A percentile compares a stretch with the other conserved stretches of the same genome.
Evolutionary conservation across 1,139 yeast genomes (phyloP).

Genomic region (Lizanozyma gosingica): DNA sequence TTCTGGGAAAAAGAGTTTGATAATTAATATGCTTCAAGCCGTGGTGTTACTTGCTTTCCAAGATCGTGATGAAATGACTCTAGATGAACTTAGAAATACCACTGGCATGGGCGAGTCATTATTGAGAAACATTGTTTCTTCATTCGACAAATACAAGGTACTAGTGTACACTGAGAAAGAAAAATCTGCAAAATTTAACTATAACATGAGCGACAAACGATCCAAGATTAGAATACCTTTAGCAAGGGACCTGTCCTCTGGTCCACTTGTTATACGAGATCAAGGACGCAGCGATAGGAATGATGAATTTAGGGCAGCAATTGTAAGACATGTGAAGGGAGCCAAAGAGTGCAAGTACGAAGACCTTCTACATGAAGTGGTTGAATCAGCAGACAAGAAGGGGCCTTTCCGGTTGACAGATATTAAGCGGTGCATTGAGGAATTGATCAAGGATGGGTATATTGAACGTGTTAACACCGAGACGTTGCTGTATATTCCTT

Average conservation of each 20-base stretch:
- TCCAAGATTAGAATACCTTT: conserved; percentile 24
- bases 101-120: conserved; percentile 21
- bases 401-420: conserved; percentile 23
- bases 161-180: conserved; percentile 11
- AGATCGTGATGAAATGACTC: conserved; percentile 10
- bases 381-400: conserved; percentile 14
- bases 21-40: conserved; percentile 32
- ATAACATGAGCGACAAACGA: conserved; percentile 20
- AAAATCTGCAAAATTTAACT: conserved; percentile 16
- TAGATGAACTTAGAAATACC: conserved; percentile 12
- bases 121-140: conserved; percentile 19
- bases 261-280: conserved; percentile 2
- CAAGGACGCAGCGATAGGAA: conserved; percentile 15
- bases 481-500: conserved; percentile 25
- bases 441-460: conserved; percentile 25
- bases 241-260: conserved; percentile 17
- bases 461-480: conserved; percentile 18
- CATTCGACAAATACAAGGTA: conserved; percentile 25
- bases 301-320: conserved; percentile 20
- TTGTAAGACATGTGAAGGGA: conserved; percentile 27
- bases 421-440: conserved; percentile 25
- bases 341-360: conserved; percentile 12
- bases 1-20: conserved; percentile 24
- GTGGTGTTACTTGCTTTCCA: conserved; percentile 23
- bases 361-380: conserved; percentile 18